phyloP scores from a whole-genome alignment of 2,329 filamentous ascomycete genomes.

The Exophiala dermatitidis region DNA sequence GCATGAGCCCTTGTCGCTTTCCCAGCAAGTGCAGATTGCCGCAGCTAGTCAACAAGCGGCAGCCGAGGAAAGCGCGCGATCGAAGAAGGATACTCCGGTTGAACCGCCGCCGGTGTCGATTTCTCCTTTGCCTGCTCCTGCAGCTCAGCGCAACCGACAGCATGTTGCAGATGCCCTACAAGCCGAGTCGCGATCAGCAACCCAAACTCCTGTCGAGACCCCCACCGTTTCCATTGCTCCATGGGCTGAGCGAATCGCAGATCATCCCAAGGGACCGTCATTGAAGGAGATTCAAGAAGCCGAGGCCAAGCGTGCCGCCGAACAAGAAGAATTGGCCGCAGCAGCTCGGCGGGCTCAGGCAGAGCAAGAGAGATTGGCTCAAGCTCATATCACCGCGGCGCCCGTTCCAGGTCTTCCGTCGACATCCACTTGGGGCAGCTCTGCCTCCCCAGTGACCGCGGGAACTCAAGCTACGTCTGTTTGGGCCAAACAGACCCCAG shows the following conservation, averaged over 20 bases:
- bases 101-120: conserved; percentile 66
- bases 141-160: conserved; percentile 74
- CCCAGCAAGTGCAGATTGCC: conserved; percentile 77
- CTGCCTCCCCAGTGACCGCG: conserved; percentile 60
- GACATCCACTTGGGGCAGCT: conserved; percentile 79
- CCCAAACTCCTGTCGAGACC: conserved; percentile 64
- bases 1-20: conserved; percentile 55
- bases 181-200: conserved; percentile 62
- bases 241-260: conserved; percentile 79
- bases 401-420: conserved; percentile 76
- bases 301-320: conserved; percentile 85
- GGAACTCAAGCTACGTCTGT: conserved; percentile 36
- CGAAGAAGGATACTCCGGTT: conserved; percentile 48
- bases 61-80: conserved; percentile 38
- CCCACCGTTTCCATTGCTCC: conserved; percentile 72
- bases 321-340: conserved; percentile 73
- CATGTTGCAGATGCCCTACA: conserved; percentile 70
- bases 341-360: conserved; percentile 66
- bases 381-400: conserved; percentile 51
- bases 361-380: conserved; percentile 63
- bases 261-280: conserved; percentile 74
- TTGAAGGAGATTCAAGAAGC: conserved; percentile 95
- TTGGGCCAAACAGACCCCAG: conserved; percentile 46
- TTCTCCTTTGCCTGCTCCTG: conserved; percentile 80
- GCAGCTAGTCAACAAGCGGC: conserved; percentile 33